Evolutionary conservation across 108 stramenopile species (phyloP), one percentile per base, ranked within the genome.

Genomic region (Skeletonema menzelii): DNA sequence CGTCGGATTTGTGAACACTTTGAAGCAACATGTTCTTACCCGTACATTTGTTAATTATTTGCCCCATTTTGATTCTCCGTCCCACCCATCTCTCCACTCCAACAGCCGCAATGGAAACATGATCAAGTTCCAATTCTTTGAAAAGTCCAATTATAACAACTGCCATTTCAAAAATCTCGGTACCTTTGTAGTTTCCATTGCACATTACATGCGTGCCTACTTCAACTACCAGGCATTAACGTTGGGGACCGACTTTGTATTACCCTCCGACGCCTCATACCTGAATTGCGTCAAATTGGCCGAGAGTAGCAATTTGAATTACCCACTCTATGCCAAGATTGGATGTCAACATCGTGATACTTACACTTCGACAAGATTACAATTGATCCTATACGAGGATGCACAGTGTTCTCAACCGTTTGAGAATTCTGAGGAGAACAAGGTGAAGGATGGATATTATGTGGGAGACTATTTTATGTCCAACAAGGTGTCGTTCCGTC

Each of bases 171-270:
- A 84, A 26, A 80, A 90, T 57, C 73, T 95, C 34, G 88, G 91
- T 32, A 90, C 90, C n/a, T 95, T 91, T 59, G 91, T 95, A 0
- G 91, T 95, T 13, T 87, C 85, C 31, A 91, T 95, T 86, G 91
- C 94, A 44, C 94, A 95, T 60, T 95, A 87, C 67, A 95, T 95
- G 94, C 71, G 94, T 22, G 91, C 91, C 2, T 95, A 92, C 59
- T 95, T 92, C 79, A 95, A 95, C 65, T 83, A 92, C 63, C 81
- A 90, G 68, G 94, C 94, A 14, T 71, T 95, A 66, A 61, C 70
- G 17, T 40, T 85, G 40, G 94, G 94, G 55, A 60, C 82, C 55
- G 73, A 91, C 64, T 95, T 95, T 75, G 38, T 57, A 34, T 82
- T 95, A 26, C 94, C 94, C 3, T 70, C 65, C 3, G 94, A 92